These are phyloP conservation scores for Avicennia marina DNA, from an alignment of 257 asterid species.

Conservation along the genomic window DNA sequence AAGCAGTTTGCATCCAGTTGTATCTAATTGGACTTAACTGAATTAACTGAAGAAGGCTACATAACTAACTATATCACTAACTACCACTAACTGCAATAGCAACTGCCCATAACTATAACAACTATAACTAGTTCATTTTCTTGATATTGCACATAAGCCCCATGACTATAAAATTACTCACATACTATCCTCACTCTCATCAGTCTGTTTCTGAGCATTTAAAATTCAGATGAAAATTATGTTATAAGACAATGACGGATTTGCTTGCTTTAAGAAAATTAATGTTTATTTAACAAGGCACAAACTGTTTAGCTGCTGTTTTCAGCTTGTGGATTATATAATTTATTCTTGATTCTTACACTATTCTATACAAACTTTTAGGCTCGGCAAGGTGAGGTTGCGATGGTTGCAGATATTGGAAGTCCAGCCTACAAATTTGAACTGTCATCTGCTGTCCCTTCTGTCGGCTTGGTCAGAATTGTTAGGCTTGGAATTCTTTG, in stretches of 20 bases:
- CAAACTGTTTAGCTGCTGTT: not conserved
- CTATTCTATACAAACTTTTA: slow-evolving; percentile 13
- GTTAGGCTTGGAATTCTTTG: not conserved
- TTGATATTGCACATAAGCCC: too few relatives aligned
- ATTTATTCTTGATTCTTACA: not conserved
- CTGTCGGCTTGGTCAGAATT: slow-evolving; percentile 60
- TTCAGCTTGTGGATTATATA: not conserved
- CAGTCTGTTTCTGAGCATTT: too few relatives aligned
- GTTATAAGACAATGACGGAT: too few relatives aligned
- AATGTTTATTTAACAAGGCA: not conserved
- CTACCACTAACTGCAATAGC: too few relatives aligned
- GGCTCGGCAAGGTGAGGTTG: slow-evolving; percentile 82
- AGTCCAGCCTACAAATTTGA: slow-evolving; percentile 69
- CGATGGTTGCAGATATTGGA: slow-evolving; percentile 77
- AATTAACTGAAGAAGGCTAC: too few relatives aligned
- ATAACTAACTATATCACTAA: too few relatives aligned
- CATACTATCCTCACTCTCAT: too few relatives aligned
- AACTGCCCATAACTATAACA: too few relatives aligned
- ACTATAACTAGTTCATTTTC: too few relatives aligned
- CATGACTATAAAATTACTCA: too few relatives aligned
- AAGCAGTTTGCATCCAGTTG: too few relatives aligned
- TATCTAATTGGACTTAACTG: too few relatives aligned
- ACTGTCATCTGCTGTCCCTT: slow-evolving; percentile 68
- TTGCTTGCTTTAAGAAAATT: not conserved
- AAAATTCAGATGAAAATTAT: not conserved